phyloP scores from a whole-genome alignment of 805 yeast species.

The Citeromyces nyonsensis region DNA sequence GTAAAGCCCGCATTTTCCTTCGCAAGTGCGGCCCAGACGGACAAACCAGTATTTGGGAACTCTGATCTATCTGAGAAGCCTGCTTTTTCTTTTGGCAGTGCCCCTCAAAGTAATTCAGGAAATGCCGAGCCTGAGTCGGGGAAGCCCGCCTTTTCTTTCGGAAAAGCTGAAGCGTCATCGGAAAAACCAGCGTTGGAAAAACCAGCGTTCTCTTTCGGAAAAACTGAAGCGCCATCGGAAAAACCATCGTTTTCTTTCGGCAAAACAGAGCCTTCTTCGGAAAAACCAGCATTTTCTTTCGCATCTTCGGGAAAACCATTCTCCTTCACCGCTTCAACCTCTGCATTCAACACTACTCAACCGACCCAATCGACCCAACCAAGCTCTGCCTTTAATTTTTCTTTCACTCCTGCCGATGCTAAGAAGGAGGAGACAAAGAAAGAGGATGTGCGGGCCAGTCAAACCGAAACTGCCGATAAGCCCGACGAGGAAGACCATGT shows the following conservation, averaged over 20 bases:
- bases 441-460: too few species aligned
- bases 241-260: slow-evolving; percentile 8
- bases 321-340: slow-evolving; percentile 7
- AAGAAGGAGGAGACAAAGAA: slow-evolving; percentile 3
- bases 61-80: slow-evolving; percentile 3
- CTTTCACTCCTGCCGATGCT: slow-evolving; percentile 7
- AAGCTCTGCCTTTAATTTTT: slow-evolving; percentile 10
- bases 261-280: slow-evolving; percentile 5
- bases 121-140: neutral
- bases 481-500: slow-evolving; percentile 26
- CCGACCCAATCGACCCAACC: neutral
- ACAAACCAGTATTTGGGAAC: too few species aligned
- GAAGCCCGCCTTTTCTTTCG: slow-evolving; percentile 12
- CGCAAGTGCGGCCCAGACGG: slow-evolving; percentile 6
- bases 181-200: slow-evolving; percentile 1
- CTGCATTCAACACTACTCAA: too few species aligned
- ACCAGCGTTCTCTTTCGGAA: neutral
- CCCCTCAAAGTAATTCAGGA: neutral
- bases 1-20: slow-evolving; percentile 6
- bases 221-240: neutral
- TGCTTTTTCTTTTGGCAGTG: slow-evolving; percentile 1
- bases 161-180: slow-evolving; percentile 3
- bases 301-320: slow-evolving; percentile 5
- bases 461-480: slow-evolving; percentile 12
- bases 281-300: slow-evolving; percentile 4